Evolutionary conservation across 805 yeast genomes (phyloP).

Genomic region (Wickerhamomyces pijperi): DNA sequence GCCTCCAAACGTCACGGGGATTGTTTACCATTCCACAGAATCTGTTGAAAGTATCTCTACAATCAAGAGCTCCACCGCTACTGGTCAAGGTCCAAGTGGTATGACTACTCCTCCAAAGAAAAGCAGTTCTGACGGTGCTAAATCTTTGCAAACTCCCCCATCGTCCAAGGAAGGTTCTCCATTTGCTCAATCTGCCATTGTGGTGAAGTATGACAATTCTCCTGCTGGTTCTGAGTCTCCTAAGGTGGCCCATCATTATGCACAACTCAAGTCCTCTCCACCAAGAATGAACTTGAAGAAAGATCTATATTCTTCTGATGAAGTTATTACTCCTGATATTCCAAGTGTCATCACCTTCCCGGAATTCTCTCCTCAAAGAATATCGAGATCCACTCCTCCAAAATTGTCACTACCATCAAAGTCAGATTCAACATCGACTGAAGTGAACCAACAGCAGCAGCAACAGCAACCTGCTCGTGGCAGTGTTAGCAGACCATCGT

Average conservation of each 20-base stretch:
- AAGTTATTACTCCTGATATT: neutral
- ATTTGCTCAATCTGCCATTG: neutral
- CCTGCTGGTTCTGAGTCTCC: neutral
- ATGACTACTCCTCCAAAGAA: neutral
- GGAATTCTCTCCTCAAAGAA: neutral
- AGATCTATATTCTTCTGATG: too few species aligned
- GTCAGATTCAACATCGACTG: neutral
- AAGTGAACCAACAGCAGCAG: neutral
- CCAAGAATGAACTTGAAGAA: neutral
- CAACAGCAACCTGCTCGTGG: neutral
- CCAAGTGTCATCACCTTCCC: neutral
- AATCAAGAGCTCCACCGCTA: neutral
- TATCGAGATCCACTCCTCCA: neutral
- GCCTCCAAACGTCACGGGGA: neutral
- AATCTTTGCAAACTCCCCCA: neutral
- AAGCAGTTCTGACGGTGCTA: neutral
- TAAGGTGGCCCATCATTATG: neutral
- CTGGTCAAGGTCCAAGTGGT: too few species aligned
- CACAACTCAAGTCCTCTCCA: neutral
- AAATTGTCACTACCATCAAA: neutral
- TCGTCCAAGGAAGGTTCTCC: neutral
- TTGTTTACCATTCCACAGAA: neutral
- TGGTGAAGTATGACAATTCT: neutral
- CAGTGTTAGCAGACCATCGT: neutral
- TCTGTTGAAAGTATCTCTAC: neutral